Evolutionary conservation across 2,329 filamentous ascomycete genomes (phyloP).

Genomic region (Didymella keratinophila): DNA sequence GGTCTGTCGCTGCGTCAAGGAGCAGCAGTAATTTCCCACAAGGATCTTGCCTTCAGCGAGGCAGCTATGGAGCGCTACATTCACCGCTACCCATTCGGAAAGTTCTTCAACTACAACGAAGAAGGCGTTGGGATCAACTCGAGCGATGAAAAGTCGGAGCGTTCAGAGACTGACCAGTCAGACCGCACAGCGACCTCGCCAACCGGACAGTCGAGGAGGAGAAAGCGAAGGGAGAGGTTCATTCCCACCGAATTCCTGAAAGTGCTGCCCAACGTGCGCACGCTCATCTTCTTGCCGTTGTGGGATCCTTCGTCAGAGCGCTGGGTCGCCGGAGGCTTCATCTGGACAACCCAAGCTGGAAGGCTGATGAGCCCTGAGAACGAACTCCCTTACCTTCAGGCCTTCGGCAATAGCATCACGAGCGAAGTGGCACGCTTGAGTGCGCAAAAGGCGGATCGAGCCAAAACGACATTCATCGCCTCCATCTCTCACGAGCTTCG

Average conservation of each 20-base stretch:
- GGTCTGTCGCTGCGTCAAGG: constrained; percentile 35
- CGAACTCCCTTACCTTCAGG: constrained; percentile 46
- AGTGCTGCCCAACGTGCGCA: constrained; percentile 45
- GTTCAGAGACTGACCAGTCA: constrained; percentile 41
- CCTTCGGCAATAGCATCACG: constrained; percentile 47
- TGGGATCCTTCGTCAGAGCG: constrained; percentile 47
- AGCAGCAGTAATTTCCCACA: constrained; percentile 27
- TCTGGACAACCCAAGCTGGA: constrained; percentile 44
- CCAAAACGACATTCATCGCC: constrained; percentile 53
- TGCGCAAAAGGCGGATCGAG: constrained; percentile 42
- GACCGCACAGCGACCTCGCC: constrained; percentile 31
- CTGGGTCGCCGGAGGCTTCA: constrained; percentile 46
- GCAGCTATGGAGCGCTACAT: constrained; percentile 47
- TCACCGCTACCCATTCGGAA: constrained; percentile 43
- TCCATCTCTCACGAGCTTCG: constrained; percentile 59
- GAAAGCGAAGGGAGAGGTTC: constrained; percentile 40
- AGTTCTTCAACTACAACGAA: constrained; percentile 48
- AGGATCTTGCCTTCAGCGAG: constrained; percentile 45
- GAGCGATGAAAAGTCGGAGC: constrained; percentile 43
- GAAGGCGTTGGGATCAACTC: constrained; percentile 43
- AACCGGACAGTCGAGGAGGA: constrained; percentile 22
- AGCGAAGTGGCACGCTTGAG: constrained; percentile 44
- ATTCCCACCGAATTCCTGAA: constrained; percentile 45
- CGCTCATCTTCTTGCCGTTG: constrained; percentile 48
- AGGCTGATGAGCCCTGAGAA: constrained; percentile 43